A percentile compares a stretch with the other conserved stretches of the same genome.
phyloP scores from a whole-genome alignment of 2,329 filamentous ascomycete species.

The Scleromitrula shiraiana region DNA sequence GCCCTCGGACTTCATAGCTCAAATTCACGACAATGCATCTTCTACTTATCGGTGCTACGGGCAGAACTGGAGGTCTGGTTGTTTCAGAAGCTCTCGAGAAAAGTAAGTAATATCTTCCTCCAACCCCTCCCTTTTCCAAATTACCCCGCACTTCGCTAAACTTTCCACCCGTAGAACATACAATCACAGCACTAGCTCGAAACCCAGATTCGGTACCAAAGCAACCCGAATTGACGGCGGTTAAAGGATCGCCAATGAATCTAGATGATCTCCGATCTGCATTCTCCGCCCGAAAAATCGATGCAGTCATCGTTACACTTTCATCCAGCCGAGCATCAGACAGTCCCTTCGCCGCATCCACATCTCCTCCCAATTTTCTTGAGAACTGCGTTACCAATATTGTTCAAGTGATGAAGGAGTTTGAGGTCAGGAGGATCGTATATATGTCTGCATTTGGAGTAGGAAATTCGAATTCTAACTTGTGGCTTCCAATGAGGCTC shows the following conservation, averaged over 20 bases:
- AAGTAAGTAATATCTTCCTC: constrained; percentile 1
- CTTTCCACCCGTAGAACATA: constrained; percentile 30
- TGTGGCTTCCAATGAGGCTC: constrained; percentile 35
- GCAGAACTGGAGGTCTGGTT: constrained; percentile 39
- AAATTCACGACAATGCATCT: constrained; percentile 32
- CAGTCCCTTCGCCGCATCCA: constrained; percentile 38
- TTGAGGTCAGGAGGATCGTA: constrained; percentile 35
- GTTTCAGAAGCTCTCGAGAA: constrained; percentile 33
- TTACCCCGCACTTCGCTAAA: background rate
- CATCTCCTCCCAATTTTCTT: background rate
- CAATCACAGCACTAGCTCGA: constrained; percentile 40
- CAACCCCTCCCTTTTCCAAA: background rate
- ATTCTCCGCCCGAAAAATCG: constrained; percentile 18
- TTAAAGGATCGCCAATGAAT: constrained; percentile 28
- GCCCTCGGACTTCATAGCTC: no score
- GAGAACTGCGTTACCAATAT: background rate
- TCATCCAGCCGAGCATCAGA: constrained; percentile 38
- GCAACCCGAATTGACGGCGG: constrained; percentile 31
- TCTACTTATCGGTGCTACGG: constrained; percentile 38
- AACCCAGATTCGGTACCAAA: constrained; percentile 29
- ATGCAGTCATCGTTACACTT: constrained; percentile 42
- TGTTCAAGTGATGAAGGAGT: constrained; percentile 31
- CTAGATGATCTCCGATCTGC: background rate
- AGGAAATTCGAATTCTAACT: constrained; percentile 36
- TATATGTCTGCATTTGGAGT: constrained; percentile 44